A percentile compares a stretch with the other conserved stretches of the same genome.
Evolutionary conservation across 2,329 filamentous ascomycete species (phyloP).

Genomic region (Hymenoscyphus linearis): DNA sequence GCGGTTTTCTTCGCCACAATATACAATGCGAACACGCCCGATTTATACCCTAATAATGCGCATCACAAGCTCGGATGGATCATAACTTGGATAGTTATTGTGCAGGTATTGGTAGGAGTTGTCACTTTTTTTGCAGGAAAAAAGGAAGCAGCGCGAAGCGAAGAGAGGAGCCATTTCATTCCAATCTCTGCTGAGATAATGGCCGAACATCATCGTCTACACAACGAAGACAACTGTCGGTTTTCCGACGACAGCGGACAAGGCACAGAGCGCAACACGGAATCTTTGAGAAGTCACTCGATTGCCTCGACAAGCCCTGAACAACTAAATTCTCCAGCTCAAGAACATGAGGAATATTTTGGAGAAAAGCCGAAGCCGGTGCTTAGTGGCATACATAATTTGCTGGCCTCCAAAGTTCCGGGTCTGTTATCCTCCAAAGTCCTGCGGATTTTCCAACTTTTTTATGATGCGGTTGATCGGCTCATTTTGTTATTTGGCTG

Average conservation of each 20-base stretch:
- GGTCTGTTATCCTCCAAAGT: constrained; percentile 50
- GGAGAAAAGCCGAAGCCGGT: constrained; percentile 38
- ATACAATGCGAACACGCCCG: constrained; percentile 77
- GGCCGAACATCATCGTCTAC: constrained; percentile 44
- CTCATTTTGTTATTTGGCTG: constrained; percentile 75
- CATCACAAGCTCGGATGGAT: constrained; percentile 88
- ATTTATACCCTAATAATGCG: constrained; percentile 81
- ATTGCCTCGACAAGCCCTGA: constrained; percentile 54
- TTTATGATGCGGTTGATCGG: constrained; percentile 68
- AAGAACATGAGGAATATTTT: constrained; percentile 39
- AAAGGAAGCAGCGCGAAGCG: constrained; percentile 28
- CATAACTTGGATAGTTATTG: constrained; percentile 64
- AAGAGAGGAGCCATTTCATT: constrained; percentile 56
- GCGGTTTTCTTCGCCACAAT: constrained; percentile 61
- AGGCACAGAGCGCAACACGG: constrained; percentile 64
- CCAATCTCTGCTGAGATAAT: constrained; percentile 54
- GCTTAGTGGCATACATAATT: constrained; percentile 42
- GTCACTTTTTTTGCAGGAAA: constrained; percentile 24
- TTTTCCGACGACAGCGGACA: constrained; percentile 67
- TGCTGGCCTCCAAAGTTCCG: constrained; percentile 49
- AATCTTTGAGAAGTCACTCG: constrained; percentile 61
- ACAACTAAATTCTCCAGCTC: constrained; percentile 5
- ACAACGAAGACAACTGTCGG: constrained; percentile 43
- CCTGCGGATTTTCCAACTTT: constrained; percentile 51
- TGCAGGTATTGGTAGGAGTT: constrained; percentile 58